Conservation (phyloP, 2,329 filamentous ascomycete genomes). For the Cytospora chrysosperma region DNA sequence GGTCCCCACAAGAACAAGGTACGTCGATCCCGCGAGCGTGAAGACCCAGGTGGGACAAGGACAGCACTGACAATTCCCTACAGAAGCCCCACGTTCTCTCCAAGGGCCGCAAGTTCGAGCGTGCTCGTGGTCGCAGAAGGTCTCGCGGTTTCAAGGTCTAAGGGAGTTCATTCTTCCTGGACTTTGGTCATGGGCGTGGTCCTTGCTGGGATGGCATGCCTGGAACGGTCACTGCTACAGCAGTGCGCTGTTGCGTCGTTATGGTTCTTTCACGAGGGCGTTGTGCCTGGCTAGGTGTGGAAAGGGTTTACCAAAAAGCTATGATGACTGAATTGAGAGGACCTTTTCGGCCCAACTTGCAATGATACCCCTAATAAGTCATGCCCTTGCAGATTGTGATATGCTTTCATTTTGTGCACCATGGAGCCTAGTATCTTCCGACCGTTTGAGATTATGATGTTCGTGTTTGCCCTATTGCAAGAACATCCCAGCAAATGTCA, state of each 20-base stretch:
- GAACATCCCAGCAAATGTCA: no score
- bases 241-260: conserved; percentile 8
- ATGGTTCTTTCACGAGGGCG: conserved; percentile 32
- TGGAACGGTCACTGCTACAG: conserved; percentile 18
- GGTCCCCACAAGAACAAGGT: conserved; percentile 98
- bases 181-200: conserved; percentile 16
- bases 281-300: conserved; percentile 37
- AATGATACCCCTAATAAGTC: neutral
- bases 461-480: no score
- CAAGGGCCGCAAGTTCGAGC: conserved; percentile 99
- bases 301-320: conserved; percentile 29
- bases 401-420: neutral
- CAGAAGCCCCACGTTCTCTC: conserved; percentile 95
- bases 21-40: conserved; percentile 34
- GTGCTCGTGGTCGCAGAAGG: conserved; percentile 96
- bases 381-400: neutral
- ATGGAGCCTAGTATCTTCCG: neutral
- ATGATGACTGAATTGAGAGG: conserved; percentile 27
- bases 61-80: conserved; percentile 35
- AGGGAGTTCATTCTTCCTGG: conserved; percentile 39
- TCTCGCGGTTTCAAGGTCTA: conserved; percentile 99
- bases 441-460: neutral
- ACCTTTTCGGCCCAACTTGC: neutral
- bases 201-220: conserved; percentile 18
- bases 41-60: neutral